phyloP scores from a whole-genome alignment of 2,329 filamentous ascomycete species.

The Fusarium buharicum region DNA sequence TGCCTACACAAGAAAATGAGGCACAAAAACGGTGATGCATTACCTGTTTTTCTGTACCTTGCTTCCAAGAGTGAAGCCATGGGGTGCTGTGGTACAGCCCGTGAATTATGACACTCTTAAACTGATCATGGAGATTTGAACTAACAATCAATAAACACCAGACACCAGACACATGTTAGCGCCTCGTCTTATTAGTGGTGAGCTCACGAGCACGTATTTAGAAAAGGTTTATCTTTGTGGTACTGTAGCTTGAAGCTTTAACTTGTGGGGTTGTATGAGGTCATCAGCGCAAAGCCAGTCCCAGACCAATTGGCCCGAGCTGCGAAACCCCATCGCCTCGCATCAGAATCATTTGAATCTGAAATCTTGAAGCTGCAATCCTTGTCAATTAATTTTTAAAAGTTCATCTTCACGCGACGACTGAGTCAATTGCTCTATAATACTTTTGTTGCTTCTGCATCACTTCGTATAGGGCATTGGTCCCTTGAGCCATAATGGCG shows the following conservation, averaged over 20 bases:
- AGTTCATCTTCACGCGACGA: conserved; percentile 11
- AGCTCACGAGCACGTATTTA: neutral
- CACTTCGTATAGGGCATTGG: neutral
- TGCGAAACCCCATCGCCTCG: conserved; percentile 26
- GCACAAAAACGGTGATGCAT: neutral
- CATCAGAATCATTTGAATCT: conserved; percentile 37
- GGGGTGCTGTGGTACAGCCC: no score
- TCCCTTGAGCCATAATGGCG: conserved; percentile 50
- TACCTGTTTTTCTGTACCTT: no score
- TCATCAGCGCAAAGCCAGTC: conserved; percentile 38
- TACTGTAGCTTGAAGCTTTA: conserved; percentile 1
- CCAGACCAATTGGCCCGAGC: conserved; percentile 41
- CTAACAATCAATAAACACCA: no score
- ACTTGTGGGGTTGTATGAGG: conserved; percentile 46
- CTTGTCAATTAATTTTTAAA: conserved; percentile 16
- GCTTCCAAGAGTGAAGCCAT: no score
- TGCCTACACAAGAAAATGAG: neutral
- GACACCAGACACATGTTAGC: conserved; percentile 11
- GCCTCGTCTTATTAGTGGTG: conserved; percentile 3
- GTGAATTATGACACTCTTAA: no score
- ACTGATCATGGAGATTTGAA: no score
- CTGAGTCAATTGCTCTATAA: conserved; percentile 5
- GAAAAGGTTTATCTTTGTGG: neutral
- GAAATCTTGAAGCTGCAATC: conserved; percentile 13
- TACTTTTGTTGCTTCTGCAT: neutral